Percentiles rank a stretch among this genome's conserved stretches.
These are phyloP conservation scores for Ophiostoma ips DNA, from an alignment of 2,329 filamentous ascomycete genomes.

Conservation along the genomic window DNA sequence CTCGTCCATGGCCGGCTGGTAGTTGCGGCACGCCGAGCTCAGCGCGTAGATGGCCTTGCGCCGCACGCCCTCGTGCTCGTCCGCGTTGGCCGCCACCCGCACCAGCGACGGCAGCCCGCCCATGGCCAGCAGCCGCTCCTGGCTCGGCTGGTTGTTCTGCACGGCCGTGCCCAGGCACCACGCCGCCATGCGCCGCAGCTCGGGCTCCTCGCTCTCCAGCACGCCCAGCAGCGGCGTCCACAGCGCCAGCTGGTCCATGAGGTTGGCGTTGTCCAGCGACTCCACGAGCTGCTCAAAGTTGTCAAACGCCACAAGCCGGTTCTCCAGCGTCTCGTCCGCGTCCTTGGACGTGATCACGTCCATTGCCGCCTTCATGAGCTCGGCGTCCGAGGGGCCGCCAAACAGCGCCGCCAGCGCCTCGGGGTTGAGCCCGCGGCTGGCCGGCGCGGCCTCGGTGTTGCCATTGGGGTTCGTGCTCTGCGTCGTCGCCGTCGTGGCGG, in stretches of 20 bases:
- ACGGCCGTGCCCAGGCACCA: constrained; percentile 92
- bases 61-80: constrained; percentile 44
- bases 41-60: constrained; percentile 85
- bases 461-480: constrained; percentile 14
- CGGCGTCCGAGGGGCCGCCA: constrained; percentile 77
- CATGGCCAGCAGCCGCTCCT: constrained; percentile 52
- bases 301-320: constrained; percentile 77
- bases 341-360: constrained; percentile 43
- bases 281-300: constrained; percentile 92
- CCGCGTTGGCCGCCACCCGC: constrained; percentile 44
- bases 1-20: constrained; percentile 65
- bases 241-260: constrained; percentile 62
- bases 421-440: constrained; percentile 41
- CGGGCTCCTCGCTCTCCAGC: constrained; percentile 52
- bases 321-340: constrained; percentile 46
- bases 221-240: constrained; percentile 70
- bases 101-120: constrained; percentile 61
- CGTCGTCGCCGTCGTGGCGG: constrained; percentile 12
- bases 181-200: constrained; percentile 74
- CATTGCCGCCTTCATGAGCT: constrained; percentile 82
- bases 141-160: constrained; percentile 81
- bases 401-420: constrained; percentile 61
- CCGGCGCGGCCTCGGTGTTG: constrained; percentile 16
- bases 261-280: constrained; percentile 92
- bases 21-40: constrained; percentile 76